A percentile compares a stretch with the other conserved stretches of the same genome.
Evolutionary conservation across 108 stramenopile species (phyloP).

Genomic region (Fragilaria radians): DNA sequence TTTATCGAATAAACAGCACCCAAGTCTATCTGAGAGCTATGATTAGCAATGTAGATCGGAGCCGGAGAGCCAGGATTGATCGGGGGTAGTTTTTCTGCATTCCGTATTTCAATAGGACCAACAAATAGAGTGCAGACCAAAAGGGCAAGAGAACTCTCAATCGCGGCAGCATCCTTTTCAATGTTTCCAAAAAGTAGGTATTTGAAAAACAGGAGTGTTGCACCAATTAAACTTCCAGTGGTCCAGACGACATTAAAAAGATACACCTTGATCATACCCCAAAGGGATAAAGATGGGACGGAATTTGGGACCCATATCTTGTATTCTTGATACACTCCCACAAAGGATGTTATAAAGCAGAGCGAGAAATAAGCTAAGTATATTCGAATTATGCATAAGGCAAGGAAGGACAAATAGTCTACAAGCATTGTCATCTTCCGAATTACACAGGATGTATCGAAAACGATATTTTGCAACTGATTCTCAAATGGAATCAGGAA

Average conservation of each 20-base stretch:
- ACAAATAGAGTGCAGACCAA: constrained; percentile 13
- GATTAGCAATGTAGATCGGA: constrained; percentile 75
- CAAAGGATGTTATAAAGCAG: constrained; percentile 3
- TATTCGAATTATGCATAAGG: not conserved
- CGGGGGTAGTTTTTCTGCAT: constrained; percentile 51
- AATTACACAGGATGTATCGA: too few relatives aligned
- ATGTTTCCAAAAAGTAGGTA: constrained; percentile 20
- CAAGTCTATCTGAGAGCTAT: constrained; percentile 71
- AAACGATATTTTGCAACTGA: too few relatives aligned
- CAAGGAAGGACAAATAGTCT: too few relatives aligned
- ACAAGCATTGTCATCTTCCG: too few relatives aligned
- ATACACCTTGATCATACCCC: constrained; percentile 52
- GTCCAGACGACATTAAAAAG: constrained; percentile 70
- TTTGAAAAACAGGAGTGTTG: constrained; percentile 36
- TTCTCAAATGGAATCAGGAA: too few relatives aligned
- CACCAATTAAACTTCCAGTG: constrained; percentile 35
- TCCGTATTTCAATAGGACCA: constrained; percentile 45
- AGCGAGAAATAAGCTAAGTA: constrained; percentile 2
- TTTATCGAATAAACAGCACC: constrained; percentile 52
- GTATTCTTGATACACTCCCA: constrained; percentile 48
- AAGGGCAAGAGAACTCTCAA: constrained; percentile 3
- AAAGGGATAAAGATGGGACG: constrained; percentile 44
- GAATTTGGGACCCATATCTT: constrained; percentile 62
- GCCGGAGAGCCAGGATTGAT: constrained; percentile 18
- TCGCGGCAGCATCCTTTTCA: constrained; percentile 17